phyloP scores from a whole-genome alignment of 2,329 filamentous ascomycete species.

The Aspergillus sp. region DNA sequence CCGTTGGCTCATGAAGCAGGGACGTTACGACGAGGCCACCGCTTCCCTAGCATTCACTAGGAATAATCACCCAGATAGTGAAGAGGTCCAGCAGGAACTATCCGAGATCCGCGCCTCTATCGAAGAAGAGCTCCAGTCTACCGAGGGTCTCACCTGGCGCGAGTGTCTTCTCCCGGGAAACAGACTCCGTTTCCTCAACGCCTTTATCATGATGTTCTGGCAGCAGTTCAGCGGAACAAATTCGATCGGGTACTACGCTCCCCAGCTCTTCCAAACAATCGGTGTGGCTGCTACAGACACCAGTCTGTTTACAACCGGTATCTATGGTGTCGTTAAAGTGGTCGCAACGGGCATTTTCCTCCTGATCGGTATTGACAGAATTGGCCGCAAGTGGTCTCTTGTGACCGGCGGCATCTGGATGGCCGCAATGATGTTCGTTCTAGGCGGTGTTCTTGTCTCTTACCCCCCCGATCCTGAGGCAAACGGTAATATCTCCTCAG shows the following conservation, averaged over 20 bases:
- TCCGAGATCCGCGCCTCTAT: conserved; percentile 43
- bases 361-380: neutral
- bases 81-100: conserved; percentile 32
- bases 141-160: conserved; percentile 33
- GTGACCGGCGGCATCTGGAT: neutral
- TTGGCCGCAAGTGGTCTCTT: conserved; percentile 1
- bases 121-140: conserved; percentile 41
- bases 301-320: conserved; percentile 39
- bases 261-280: conserved; percentile 7
- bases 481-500: conserved; percentile 28
- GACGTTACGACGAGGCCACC: conserved; percentile 46
- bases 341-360: conserved; percentile 33
- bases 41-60: conserved; percentile 37
- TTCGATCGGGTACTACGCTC: conserved; percentile 29
- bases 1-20: conserved; percentile 56
- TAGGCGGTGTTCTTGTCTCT: conserved; percentile 34
- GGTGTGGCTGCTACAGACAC: conserved; percentile 32
- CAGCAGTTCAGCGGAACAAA: conserved; percentile 55
- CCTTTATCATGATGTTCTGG: conserved; percentile 60
- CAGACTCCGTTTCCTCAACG: conserved; percentile 59
- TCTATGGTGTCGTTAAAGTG: conserved; percentile 38
- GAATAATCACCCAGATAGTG: conserved; percentile 25
- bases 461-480: conserved; percentile 17
- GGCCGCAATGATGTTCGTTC: conserved; percentile 10
- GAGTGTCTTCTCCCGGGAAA: conserved; percentile 46